phyloP scores from a whole-genome alignment of 2,329 filamentous ascomycete species.

The Coniochaeta sp. region DNA sequence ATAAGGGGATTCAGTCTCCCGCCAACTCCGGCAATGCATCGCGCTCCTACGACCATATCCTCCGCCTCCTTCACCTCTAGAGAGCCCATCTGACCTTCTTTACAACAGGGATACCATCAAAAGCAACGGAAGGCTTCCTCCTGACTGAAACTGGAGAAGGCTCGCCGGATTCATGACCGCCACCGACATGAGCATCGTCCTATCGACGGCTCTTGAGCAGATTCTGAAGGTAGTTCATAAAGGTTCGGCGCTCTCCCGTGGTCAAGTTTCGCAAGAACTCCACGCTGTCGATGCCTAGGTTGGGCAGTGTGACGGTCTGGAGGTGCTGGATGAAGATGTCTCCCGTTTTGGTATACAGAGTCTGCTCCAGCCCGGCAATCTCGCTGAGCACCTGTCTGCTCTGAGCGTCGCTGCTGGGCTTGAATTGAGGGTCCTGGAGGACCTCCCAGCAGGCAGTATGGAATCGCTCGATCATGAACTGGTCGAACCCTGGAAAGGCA shows the following conservation, averaged over 20 bases:
- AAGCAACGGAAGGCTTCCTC: background rate
- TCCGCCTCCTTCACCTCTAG: background rate
- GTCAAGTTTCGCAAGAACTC: constrained; percentile 54
- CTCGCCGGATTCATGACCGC: background rate
- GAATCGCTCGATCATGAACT: constrained; percentile 83
- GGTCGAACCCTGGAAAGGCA: constrained; percentile 78
- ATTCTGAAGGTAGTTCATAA: constrained; percentile 56
- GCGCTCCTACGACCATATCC: background rate
- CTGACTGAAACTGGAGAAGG: background rate
- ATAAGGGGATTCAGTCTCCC: background rate
- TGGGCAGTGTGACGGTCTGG: constrained; percentile 54
- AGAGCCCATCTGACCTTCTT: background rate
- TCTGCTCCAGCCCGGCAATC: constrained; percentile 79
- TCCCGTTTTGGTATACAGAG: constrained; percentile 85
- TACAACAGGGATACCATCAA: background rate
- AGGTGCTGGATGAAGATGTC: constrained; percentile 68
- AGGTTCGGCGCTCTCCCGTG: constrained; percentile 52
- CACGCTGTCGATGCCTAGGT: constrained; percentile 54
- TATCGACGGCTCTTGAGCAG: constrained; percentile 40
- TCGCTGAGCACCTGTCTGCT: constrained; percentile 82
- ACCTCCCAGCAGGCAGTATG: constrained; percentile 88
- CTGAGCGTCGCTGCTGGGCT: constrained; percentile 73
- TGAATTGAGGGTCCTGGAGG: constrained; percentile 70
- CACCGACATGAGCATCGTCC: background rate
- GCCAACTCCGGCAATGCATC: background rate